phyloP scores from a whole-genome alignment of 108 stramenopile species.

The Fistulifera pelliculosa region DNA sequence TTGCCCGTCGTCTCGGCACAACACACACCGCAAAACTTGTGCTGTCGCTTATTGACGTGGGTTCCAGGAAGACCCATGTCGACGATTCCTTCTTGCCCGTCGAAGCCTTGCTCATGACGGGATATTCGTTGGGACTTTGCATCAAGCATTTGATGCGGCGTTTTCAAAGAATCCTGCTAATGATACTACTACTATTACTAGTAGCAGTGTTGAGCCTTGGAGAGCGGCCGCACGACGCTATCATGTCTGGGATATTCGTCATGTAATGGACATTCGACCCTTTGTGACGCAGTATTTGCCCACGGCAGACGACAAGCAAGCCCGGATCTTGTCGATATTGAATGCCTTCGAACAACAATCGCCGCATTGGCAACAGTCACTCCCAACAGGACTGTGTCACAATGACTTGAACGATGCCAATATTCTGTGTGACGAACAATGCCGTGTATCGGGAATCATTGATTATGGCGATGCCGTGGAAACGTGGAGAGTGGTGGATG shows the following conservation, averaged over 20 bases:
- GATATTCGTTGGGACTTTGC: conserved; percentile 57
- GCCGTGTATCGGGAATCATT: conserved; percentile 64
- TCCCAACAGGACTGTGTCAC: conserved; percentile 43
- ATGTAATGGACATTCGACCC: conserved; percentile 45
- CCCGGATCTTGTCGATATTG: conserved; percentile 9
- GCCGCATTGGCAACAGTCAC: neutral
- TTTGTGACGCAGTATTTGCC: conserved; percentile 55
- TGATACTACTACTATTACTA: conserved; percentile 7
- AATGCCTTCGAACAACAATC: neutral
- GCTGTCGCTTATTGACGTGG: conserved; percentile 63
- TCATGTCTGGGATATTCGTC: conserved; percentile 78
- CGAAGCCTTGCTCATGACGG: conserved; percentile 62
- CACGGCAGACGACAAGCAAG: conserved; percentile 24
- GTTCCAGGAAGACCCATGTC: conserved; percentile 61
- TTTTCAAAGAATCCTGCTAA: neutral
- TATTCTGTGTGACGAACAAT: conserved; percentile 51
- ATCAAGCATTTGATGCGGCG: conserved; percentile 34
- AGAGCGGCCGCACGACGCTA: conserved; percentile 25
- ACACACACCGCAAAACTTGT: conserved; percentile 51
- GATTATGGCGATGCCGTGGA: conserved; percentile 86
- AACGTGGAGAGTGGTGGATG: conserved; percentile 81
- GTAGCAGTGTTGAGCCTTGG: conserved; percentile 28
- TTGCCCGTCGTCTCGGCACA: conserved; percentile 54
- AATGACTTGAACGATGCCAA: conserved; percentile 90
- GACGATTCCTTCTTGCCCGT: conserved; percentile 43